These are phyloP conservation scores for Astraeus odoratus DNA, from an alignment of 768 basidiomycete genomes.

Conservation along the genomic window DNA sequence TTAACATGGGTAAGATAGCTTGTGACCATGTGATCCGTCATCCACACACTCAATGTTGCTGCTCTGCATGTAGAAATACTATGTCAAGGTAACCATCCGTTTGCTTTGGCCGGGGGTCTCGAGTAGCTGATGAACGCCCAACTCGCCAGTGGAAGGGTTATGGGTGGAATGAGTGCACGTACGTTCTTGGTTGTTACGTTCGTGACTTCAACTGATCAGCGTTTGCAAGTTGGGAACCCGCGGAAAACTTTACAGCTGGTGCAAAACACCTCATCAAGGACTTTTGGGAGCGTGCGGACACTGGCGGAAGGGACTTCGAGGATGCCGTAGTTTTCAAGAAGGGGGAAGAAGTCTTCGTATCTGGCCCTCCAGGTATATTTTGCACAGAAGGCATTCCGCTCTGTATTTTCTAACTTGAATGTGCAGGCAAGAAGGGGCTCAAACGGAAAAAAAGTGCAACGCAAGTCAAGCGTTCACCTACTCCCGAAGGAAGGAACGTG, in stretches of 20 bases:
- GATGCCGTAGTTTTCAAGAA: slow-evolving; percentile 43
- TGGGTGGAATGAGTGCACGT: slow-evolving; percentile 49
- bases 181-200: slow-evolving; percentile 21
- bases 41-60: slow-evolving; percentile 11
- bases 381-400: background rate
- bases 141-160: slow-evolving; percentile 56
- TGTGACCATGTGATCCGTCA: slow-evolving; percentile 2
- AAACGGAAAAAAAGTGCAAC: slow-evolving; percentile 14
- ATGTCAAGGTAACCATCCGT: slow-evolving; percentile 40
- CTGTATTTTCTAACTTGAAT: background rate
- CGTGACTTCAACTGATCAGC: slow-evolving; percentile 4
- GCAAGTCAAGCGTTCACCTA: slow-evolving; percentile 5
- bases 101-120: slow-evolving; percentile 1
- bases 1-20: slow-evolving; percentile 43
- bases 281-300: slow-evolving; percentile 33
- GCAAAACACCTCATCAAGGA: slow-evolving; percentile 45
- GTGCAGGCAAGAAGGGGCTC: slow-evolving; percentile 12
- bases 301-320: slow-evolving; percentile 38
- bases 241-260: slow-evolving; percentile 46
- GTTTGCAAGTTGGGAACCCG: slow-evolving; percentile 57
- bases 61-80: slow-evolving; percentile 39
- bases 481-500: slow-evolving; percentile 4
- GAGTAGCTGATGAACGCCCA: background rate
- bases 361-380: slow-evolving; percentile 53
- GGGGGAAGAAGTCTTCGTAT: slow-evolving; percentile 47